These are phyloP conservation scores for Penicillium bovifimosum DNA, from an alignment of 495 filamentous ascomycete species.

Conservation along the genomic window DNA sequence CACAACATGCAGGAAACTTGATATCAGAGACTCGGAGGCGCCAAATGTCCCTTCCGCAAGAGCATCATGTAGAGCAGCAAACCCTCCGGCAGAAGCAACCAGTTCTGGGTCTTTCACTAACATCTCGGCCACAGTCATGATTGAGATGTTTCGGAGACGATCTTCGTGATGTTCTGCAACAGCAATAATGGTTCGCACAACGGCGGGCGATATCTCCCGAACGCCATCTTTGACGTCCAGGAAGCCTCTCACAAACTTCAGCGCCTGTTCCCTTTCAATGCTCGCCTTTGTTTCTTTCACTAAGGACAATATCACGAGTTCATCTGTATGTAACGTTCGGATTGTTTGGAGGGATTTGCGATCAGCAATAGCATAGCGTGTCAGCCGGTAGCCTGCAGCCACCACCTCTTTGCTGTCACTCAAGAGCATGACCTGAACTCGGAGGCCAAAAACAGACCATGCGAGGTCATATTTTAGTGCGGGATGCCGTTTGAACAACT, in stretches of 20 bases:
- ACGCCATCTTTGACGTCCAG: slow-evolving; percentile 93
- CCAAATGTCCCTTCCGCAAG: slow-evolving; percentile 87
- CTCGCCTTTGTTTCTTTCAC: slow-evolving; percentile 93
- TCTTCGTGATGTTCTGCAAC: slow-evolving; percentile 87
- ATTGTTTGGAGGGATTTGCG: slow-evolving; percentile 83
- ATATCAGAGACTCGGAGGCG: slow-evolving; percentile 77
- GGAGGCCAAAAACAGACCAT: slow-evolving; percentile 87
- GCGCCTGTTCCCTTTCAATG: slow-evolving; percentile 91
- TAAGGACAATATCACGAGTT: slow-evolving; percentile 83
- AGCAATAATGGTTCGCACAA: slow-evolving; percentile 81
- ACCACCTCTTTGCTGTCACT: slow-evolving; percentile 94
- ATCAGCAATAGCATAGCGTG: slow-evolving; percentile 91
- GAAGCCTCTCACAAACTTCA: slow-evolving; percentile 95
- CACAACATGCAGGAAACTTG: slow-evolving; percentile 80
- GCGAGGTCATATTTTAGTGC: slow-evolving; percentile 93
- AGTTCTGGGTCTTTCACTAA: slow-evolving; percentile 77
- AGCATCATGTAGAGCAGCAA: slow-evolving; percentile 76
- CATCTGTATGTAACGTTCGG: slow-evolving; percentile 80
- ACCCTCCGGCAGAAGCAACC: slow-evolving; percentile 72
- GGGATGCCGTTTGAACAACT: slow-evolving; percentile 86
- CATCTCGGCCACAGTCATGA: slow-evolving; percentile 89
- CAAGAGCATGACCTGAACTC: slow-evolving; percentile 91
- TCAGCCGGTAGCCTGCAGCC: slow-evolving; percentile 87
- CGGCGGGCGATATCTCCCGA: slow-evolving; percentile 75
- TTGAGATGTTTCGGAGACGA: slow-evolving; percentile 77